Base-by-base conservation (phyloP, 2,329 filamentous ascomycete genomes). In the Thielaviopsis musarum region DNA sequence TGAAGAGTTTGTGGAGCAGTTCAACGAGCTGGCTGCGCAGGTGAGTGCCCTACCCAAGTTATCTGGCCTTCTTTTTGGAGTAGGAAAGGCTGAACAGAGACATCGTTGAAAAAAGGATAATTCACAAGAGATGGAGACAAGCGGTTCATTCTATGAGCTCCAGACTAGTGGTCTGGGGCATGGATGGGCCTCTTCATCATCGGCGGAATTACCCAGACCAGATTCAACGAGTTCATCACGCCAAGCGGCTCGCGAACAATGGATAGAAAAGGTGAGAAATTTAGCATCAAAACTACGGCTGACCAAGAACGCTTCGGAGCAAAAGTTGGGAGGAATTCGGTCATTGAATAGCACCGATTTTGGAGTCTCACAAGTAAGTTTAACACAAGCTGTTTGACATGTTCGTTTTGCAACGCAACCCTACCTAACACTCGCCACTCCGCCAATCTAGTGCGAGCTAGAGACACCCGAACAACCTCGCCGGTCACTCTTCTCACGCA, bases 21-120 rank as follows among this genome's bases (percentile, higher is more conserved):
- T 83, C 67, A 85, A 85, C 66, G 71, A 74, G 4, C 67, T 84
- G 5, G 82, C 82, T 2, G 75, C 72, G 59, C 79, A 79, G 74
- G 81, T 82, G 62, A 34, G 63, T 45, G 2, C 38, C 38, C 10
- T 45, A 7, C 15, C 38, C 38, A 3, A 45, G 38, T n/a, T n/a
- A 45, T n/a, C 38, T 45, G 17, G 38, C 13, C 6, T 45, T 45
- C 3, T 17, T 45, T 45, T 45, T n/a, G 38, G 30, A 45, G 38
- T 45, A n/a, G 38, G 38, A 45, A 45, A 45, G 38, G 17, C 38
- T 45, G 38, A 45, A 45, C 38, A n/a, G 38, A 13, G 38, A 34
- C 30, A 12, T 17, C 17, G 15, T 15, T 45, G 15, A 17, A 45
- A 45, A 45, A 45, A 45, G 38, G 38, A 45, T 45, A 4, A n/a